Evolutionary conservation across 352 stramenopile genomes (phyloP), one percentile per base, ranked within the genome.

Genomic region (Globisporangium yorkense): DNA sequence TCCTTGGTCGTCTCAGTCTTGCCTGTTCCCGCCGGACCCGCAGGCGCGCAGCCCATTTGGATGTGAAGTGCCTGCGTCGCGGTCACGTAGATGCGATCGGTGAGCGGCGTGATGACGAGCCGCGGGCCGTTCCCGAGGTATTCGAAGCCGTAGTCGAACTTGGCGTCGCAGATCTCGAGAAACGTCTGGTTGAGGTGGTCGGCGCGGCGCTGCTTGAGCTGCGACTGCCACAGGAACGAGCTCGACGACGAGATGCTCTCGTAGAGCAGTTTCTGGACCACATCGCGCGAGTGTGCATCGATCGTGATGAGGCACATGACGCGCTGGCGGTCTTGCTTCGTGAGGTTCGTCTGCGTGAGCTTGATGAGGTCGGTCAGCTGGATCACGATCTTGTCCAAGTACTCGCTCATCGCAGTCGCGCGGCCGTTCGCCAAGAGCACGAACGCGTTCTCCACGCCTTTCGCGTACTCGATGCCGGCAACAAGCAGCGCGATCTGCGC

Each of bases 1-100:
- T 98, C 94, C 63, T 98, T 98, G 0, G 94, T 98, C 18, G 88
- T 97, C 71, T 98, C 94, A 3, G 94, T 98, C 68, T 98, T 98
- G n/a, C 90, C 89, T 3, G 90, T 97, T 24, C 88, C 90, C 3
- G 84, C 85, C 13, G 85, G 83, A 3, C 91, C 94, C 12, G 92
- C 89, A 44, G 94, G 91, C 40, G 91, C 92, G 65, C 94, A 98
- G n/a, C 94, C 94, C 84, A 98, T 94, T 62, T 97, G 91, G 31
- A 98, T 89, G 45, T 98, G 96, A 15, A 98, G 71, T 6, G 94
- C 92, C 61, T 97, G 92, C 0, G 94, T 98, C 0, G 92, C 91
- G 3, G 94, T 98, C 20, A 98, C 91, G 61, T 98, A 98, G 57
- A 98, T 97, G 41, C 94, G 87, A 62, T 98, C 94, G 0, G 94